These are phyloP conservation scores for Cercophora newfieldiana DNA, from an alignment of 495 filamentous ascomycete genomes.

Conservation along the genomic window DNA sequence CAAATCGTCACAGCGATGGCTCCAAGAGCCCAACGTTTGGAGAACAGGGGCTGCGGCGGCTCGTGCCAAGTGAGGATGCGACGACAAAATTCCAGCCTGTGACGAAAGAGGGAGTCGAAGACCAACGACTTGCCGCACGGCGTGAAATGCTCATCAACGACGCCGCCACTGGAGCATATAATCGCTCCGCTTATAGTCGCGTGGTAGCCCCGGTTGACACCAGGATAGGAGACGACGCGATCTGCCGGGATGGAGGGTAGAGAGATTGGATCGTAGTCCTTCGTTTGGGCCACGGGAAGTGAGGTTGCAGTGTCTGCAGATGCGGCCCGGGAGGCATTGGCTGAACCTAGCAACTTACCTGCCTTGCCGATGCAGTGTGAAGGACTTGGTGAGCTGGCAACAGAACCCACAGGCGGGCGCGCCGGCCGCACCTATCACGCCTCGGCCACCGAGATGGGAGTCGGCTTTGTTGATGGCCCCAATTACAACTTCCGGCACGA, in stretches of 20 bases:
- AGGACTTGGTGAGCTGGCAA: neutral
- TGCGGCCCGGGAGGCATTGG: constrained; percentile 9
- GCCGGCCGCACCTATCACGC: neutral
- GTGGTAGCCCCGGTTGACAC: constrained; percentile 11
- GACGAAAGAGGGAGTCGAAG: neutral
- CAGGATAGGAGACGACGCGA: neutral
- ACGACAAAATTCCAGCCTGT: neutral
- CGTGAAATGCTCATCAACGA: neutral
- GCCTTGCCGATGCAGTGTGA: neutral
- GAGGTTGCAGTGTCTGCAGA: constrained; percentile 14
- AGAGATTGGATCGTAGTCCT: constrained; percentile 16
- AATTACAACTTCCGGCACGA: neutral
- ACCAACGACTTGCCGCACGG: neutral
- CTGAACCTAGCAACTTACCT: neutral
- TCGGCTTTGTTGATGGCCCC: neutral
- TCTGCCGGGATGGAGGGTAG: constrained; percentile 19
- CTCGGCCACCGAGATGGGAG: neutral
- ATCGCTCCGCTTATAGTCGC: constrained; percentile 1
- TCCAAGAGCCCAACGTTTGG: no score
- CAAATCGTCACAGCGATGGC: no score
- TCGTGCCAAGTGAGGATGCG: neutral
- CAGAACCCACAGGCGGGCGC: neutral
- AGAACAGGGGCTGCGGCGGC: no score
- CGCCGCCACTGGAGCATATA: constrained; percentile 8
- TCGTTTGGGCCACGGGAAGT: constrained; percentile 10